phyloP scores from a whole-genome alignment of 78 protist genomes.

The Dictyostelium brefeldianum region DNA sequence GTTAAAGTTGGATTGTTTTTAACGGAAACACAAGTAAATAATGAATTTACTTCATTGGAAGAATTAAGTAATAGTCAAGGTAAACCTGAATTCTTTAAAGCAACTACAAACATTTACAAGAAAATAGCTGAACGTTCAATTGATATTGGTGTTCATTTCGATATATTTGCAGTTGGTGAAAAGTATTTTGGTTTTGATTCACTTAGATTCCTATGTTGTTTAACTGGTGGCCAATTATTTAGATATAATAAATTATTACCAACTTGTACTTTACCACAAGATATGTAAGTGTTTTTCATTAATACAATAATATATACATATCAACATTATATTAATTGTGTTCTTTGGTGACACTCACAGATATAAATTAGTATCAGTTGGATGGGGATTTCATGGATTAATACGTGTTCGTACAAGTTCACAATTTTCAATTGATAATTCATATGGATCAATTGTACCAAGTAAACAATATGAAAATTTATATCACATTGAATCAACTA shows the following conservation, averaged over 20 bases:
- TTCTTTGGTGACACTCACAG: no score
- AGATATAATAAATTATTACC: constrained; percentile 43
- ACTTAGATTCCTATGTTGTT: constrained; percentile 11
- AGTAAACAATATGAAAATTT: constrained; percentile 38
- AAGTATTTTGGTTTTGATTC: constrained; percentile 47
- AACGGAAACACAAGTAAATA: background rate
- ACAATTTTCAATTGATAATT: constrained; percentile 20
- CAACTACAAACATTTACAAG: constrained; percentile 24
- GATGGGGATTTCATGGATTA: constrained; percentile 77
- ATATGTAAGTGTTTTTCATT: constrained; percentile 24
- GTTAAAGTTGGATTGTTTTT: constrained; percentile 24
- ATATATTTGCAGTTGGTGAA: constrained; percentile 35
- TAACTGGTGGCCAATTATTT: constrained; percentile 51
- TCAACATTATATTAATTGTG: no score
- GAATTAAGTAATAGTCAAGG: background rate
- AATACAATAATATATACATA: no score
- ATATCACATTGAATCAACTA: constrained; percentile 58
- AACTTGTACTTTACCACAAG: constrained; percentile 53
- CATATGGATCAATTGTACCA: constrained; percentile 18
- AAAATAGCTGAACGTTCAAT: constrained; percentile 22
- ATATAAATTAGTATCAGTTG: constrained; percentile 21
- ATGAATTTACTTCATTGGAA: constrained; percentile 26
- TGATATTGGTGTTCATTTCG: constrained; percentile 39
- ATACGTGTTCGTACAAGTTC: constrained; percentile 42
- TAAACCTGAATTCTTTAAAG: constrained; percentile 22